phyloP scores from a whole-genome alignment of 1,284 basidiomycete species.

The Ceratobasidium sp. region DNA sequence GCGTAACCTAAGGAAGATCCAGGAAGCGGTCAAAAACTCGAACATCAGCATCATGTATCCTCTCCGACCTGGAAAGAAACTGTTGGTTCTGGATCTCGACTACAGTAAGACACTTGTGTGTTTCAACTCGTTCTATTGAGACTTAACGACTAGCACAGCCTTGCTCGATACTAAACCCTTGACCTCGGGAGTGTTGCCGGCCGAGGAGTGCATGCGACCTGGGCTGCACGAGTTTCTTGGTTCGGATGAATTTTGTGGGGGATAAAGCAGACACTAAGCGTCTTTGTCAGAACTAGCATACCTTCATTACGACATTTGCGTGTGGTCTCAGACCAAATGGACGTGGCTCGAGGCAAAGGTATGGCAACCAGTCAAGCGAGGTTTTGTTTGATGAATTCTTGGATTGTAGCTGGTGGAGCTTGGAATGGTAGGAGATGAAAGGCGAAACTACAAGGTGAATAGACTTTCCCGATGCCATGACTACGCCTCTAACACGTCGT shows the following conservation, averaged over 20 bases:
- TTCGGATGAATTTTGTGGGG: slow-evolving; percentile 47
- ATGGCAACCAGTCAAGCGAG: neutral
- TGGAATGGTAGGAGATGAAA: slow-evolving; percentile 78
- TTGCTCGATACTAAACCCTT: slow-evolving; percentile 86
- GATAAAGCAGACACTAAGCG: neutral
- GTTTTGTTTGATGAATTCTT: neutral
- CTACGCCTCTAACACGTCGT: neutral
- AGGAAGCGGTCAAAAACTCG: slow-evolving; percentile 73
- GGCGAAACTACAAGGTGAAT: slow-evolving; percentile 72
- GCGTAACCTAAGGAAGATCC: slow-evolving; percentile 80
- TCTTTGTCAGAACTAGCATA: slow-evolving; percentile 68
- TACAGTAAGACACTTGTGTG: slow-evolving; percentile 68
- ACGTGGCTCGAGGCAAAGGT: slow-evolving; percentile 89
- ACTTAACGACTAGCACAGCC: slow-evolving; percentile 58
- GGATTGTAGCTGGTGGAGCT: slow-evolving; percentile 71
- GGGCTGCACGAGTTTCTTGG: slow-evolving; percentile 82
- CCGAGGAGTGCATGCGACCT: slow-evolving; percentile 82
- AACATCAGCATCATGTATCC: slow-evolving; percentile 78
- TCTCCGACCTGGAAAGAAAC: slow-evolving; percentile 76
- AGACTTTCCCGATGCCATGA: slow-evolving; percentile 8
- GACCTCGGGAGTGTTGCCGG: slow-evolving; percentile 78
- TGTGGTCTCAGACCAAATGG: slow-evolving; percentile 67
- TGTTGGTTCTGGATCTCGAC: slow-evolving; percentile 89
- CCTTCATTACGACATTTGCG: slow-evolving; percentile 84
- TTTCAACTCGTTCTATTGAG: slow-evolving; percentile 14